phyloP scores from a whole-genome alignment of 495 filamentous ascomycete genomes.

The Extremus antarcticus region DNA sequence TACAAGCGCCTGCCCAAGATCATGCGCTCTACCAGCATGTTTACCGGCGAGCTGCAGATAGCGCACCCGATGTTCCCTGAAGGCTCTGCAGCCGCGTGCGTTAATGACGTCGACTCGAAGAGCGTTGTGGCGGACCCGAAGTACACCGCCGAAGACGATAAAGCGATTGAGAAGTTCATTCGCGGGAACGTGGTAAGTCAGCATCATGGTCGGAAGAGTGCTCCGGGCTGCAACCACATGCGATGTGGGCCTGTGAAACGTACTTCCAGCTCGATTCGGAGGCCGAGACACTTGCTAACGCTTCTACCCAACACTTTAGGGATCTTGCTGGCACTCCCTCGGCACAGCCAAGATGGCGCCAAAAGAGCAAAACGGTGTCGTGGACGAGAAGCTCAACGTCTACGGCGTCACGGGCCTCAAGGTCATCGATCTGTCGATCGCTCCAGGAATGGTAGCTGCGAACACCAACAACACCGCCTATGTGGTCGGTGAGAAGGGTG shows the following conservation, averaged over 20 bases:
- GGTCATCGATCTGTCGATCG: slow-evolving; percentile 38
- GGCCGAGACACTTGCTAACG: no score
- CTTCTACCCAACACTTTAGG: no score
- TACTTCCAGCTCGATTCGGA: no score
- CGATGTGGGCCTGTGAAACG: no score
- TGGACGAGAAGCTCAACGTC: slow-evolving; percentile 39
- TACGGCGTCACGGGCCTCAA: slow-evolving; percentile 40
- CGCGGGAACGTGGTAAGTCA: slow-evolving; percentile 35
- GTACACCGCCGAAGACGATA: slow-evolving; percentile 43
- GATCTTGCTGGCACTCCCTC: slow-evolving; percentile 39
- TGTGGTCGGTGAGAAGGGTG: slow-evolving; percentile 50
- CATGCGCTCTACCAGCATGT: slow-evolving; percentile 39
- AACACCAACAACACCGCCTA: slow-evolving; percentile 53
- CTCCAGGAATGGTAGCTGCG: slow-evolving; percentile 46
- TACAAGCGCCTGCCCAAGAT: slow-evolving; percentile 36
- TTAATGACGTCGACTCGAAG: slow-evolving; percentile 3
- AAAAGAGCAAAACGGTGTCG: slow-evolving; percentile 35
- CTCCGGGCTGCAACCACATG: no score
- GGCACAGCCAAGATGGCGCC: slow-evolving; percentile 41
- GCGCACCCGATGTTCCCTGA: slow-evolving; percentile 42
- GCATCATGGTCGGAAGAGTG: no score
- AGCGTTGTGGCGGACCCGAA: slow-evolving; percentile 25
- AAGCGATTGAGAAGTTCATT: slow-evolving; percentile 35
- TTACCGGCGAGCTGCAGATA: slow-evolving; percentile 40
- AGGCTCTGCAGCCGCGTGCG: slow-evolving; percentile 32